These are phyloP conservation scores for Fusarium mexicanum DNA, from an alignment of 2,329 filamentous ascomycete genomes.

Conservation along the genomic window DNA sequence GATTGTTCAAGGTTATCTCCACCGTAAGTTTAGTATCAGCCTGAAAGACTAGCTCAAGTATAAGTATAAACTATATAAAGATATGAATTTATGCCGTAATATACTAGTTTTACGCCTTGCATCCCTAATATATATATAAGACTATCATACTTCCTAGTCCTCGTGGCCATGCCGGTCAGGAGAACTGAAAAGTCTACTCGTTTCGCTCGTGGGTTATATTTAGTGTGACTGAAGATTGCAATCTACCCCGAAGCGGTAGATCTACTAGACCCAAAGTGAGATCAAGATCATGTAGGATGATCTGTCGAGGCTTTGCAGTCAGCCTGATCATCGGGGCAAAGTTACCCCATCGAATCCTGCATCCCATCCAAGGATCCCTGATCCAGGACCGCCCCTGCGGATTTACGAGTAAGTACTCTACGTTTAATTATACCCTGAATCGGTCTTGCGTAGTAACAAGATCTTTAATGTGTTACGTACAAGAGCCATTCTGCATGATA, in stretches of 20 bases:
- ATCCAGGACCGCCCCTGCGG: no score
- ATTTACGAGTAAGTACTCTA: background rate
- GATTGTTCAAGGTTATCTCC: no score
- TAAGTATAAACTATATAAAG: no score
- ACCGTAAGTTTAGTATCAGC: no score
- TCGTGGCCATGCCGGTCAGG: background rate
- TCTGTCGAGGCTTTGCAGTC: background rate
- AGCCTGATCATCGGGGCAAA: background rate
- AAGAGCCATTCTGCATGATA: background rate
- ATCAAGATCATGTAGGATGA: background rate
- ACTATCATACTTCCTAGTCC: fast-evolving
- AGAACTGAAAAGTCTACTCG: background rate
- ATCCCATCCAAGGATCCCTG: background rate
- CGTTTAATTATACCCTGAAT: fast-evolving
- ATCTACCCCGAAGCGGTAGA: fast-evolving
- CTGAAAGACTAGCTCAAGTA: no score
- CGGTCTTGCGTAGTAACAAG: no score
- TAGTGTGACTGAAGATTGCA: background rate
- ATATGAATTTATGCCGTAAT: fast-evolving
- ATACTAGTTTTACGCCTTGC: fast-evolving
- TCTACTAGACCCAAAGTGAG: no score
- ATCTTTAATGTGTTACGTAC: background rate
- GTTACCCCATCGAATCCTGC: background rate
- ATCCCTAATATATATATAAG: background rate
- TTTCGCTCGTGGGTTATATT: background rate